Percentiles rank a stretch among this genome's conserved stretches.
Conservation (phyloP, 2,329 filamentous ascomycete species). For the Monilinia fructigena region DNA sequence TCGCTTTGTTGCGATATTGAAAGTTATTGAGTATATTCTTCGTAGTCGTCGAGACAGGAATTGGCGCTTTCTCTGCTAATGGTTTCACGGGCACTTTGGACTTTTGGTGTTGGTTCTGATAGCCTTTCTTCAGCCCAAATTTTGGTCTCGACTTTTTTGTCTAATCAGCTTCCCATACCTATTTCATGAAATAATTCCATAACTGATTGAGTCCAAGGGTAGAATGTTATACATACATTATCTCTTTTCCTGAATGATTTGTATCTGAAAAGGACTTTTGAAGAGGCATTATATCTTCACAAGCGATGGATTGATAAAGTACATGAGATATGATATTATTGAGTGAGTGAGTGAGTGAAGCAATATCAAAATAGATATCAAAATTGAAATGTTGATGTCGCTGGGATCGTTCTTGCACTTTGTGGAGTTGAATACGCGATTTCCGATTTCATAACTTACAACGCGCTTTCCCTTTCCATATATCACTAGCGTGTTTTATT, state of each 20-base stretch:
- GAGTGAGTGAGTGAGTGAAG: not conserved
- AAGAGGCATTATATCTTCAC: constrained; percentile 37
- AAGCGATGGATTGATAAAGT: not conserved
- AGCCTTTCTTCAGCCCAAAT: constrained; percentile 39
- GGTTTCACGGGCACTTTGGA: constrained; percentile 30
- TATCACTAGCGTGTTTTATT: constrained; percentile 9
- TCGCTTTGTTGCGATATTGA: constrained; percentile 47
- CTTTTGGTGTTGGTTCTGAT: constrained; percentile 28
- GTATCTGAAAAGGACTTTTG: constrained; percentile 42
- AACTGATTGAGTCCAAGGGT: not conserved
- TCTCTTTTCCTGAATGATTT: constrained; percentile 38
- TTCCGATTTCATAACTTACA: not conserved
- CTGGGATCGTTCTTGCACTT: constrained; percentile 10
- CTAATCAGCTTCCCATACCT: constrained; percentile 16
- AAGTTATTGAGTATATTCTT: constrained; percentile 60
- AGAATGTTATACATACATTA: constrained; percentile 27
- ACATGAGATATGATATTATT: constrained; percentile 7
- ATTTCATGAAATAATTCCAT: not conserved
- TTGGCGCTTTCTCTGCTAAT: constrained; percentile 35
- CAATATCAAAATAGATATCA: not conserved
- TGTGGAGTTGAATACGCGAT: constrained; percentile 11
- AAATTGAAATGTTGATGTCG: not conserved
- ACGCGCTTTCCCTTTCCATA: constrained; percentile 5
- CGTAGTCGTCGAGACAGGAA: constrained; percentile 51
- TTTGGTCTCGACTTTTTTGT: constrained; percentile 33